phyloP scores from a whole-genome alignment of 768 basidiomycete genomes.

The Mycena belliarum region DNA sequence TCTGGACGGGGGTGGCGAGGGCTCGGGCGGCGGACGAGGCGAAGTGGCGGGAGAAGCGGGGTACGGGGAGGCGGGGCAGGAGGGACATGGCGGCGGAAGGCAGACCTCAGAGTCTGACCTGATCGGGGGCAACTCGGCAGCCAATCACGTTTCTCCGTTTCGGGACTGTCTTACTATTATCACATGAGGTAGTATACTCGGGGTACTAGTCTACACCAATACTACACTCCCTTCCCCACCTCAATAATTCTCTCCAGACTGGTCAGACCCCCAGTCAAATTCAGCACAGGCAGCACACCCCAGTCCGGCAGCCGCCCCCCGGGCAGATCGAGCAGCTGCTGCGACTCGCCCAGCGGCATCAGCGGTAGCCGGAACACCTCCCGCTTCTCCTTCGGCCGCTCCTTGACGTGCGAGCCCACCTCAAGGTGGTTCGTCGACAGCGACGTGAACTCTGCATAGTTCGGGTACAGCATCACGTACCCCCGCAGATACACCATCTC shows the following conservation, averaged over 20 bases:
- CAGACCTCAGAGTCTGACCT: neutral
- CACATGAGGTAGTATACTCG: neutral
- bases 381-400: conserved; percentile 57
- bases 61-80: conserved; percentile 8
- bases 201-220: no score
- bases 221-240: no score
- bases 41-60: conserved; percentile 15
- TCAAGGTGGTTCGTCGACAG: conserved; percentile 92
- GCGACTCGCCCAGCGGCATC: conserved; percentile 47
- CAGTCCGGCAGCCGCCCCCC: conserved; percentile 50
- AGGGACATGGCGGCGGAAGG: conserved; percentile 15
- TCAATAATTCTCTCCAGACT: neutral
- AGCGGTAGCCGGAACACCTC: conserved; percentile 69
- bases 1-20: conserved; percentile 38
- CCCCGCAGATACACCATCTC: conserved; percentile 81
- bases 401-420: conserved; percentile 76
- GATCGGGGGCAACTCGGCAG: neutral
- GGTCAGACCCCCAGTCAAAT: conserved; percentile 51
- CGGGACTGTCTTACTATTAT: neutral
- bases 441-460: conserved; percentile 69
- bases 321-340: conserved; percentile 61
- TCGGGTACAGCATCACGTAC: conserved; percentile 89
- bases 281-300: conserved; percentile 63
- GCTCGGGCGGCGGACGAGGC: conserved; percentile 23
- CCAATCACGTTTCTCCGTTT: neutral